These are phyloP conservation scores for Rhizopogon roseolus DNA, from an alignment of 768 basidiomycete genomes.

Conservation along the genomic window DNA sequence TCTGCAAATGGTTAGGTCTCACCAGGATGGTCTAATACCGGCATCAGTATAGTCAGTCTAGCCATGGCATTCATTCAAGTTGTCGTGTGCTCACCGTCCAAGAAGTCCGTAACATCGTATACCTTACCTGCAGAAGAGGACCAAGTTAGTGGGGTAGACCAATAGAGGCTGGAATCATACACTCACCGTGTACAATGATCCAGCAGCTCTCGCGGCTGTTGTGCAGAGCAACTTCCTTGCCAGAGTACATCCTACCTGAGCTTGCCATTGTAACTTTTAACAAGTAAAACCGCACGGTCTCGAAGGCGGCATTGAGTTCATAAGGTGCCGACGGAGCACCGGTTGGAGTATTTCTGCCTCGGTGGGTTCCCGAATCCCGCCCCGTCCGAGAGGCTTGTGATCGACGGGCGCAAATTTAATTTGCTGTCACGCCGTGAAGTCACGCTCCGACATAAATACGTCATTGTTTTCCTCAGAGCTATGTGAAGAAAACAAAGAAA, in stretches of 20 bases:
- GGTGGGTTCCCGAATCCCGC: background rate
- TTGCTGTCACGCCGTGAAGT: background rate
- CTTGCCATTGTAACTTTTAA: background rate
- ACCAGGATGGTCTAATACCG: background rate
- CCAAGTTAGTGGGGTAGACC: background rate
- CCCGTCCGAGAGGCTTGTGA: background rate
- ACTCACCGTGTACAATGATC: constrained; percentile 70
- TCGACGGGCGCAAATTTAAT: background rate
- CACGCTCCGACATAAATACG: no score
- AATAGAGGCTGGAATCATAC: background rate
- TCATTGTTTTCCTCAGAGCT: no score
- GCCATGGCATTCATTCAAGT: constrained; percentile 40
- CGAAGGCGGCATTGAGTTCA: background rate
- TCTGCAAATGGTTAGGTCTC: background rate
- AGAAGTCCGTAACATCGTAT: constrained; percentile 70
- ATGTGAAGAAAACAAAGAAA: no score
- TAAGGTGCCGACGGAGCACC: constrained; percentile 6
- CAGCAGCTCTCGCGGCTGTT: constrained; percentile 54
- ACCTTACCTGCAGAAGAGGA: constrained; percentile 44
- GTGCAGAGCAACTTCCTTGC: constrained; percentile 42
- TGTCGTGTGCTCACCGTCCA: constrained; percentile 40
- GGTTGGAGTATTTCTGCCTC: background rate
- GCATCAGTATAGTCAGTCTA: constrained; percentile 4
- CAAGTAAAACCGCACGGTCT: background rate
- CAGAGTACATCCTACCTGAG: constrained; percentile 24